Base-by-base conservation (phyloP, 495 filamentous ascomycete genomes). In the Staphylotrichum tortipilum region DNA sequence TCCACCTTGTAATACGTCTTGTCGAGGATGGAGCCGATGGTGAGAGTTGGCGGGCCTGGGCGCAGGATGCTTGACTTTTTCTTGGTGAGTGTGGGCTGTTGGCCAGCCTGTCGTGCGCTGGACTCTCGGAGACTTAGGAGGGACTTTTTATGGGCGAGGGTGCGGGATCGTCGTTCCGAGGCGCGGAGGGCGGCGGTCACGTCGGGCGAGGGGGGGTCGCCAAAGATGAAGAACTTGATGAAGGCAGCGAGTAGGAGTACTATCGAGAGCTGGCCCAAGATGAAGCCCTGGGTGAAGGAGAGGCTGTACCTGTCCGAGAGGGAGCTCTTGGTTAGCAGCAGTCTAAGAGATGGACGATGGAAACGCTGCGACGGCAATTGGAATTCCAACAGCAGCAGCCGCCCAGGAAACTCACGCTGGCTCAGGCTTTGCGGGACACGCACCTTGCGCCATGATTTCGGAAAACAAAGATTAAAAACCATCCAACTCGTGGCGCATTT, bases 191-290 rank as follows among this genome's bases (percentile, higher is more conserved):
- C 64, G 10, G 82, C 81, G 3, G 81, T 78, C 26, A 84, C 81
- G 37, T 92, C 89, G 34, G 88, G 78, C 1, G 84, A 85, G 0
- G 91, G 88, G 23, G 87, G 78, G 61, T 98, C 91, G 59, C 92
- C 92, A 59, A 98, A 97, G 67, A 98, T 95, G 81, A 98, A 98
- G 79, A 95, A 98, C 68, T 94, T 95, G 68, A 98, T 98, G 73
- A 98, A 98, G 55, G 83, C 84, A 42, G 88, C 88, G 51, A 97
- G 80, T 47, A 97, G 70, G 23, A 97, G 72, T 4, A 95, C 84
- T 24, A 98, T 83, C 26, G 88, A 92, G 49, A 97, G 75, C 66
- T 98, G 92, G 39, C 92, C 92, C 41, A 96, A 75, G 52, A 98
- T 79, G 56, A 98, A 86, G 22, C 92, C 92, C 68, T 95, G 86